phyloP scores from a whole-genome alignment of 768 basidiomycete species.

The Serpula lacrymans region DNA sequence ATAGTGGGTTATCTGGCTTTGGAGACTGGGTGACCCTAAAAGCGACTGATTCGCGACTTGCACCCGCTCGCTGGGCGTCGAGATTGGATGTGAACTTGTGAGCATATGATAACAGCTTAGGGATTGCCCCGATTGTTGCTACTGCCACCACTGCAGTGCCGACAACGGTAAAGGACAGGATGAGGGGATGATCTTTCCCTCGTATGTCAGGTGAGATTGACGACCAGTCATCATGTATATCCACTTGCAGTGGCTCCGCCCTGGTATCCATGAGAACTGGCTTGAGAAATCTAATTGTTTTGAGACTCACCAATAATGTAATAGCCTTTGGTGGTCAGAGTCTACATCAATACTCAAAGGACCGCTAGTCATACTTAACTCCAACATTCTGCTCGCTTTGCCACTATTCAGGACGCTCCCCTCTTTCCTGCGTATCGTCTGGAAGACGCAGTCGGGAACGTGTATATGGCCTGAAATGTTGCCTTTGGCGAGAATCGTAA shows the following conservation, averaged over 20 bases:
- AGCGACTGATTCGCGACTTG: slow-evolving; percentile 72
- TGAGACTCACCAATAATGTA: slow-evolving; percentile 67
- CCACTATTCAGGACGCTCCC: slow-evolving; percentile 30
- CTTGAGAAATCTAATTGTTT: not conserved
- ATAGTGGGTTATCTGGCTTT: slow-evolving; percentile 76
- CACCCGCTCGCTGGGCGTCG: slow-evolving; percentile 69
- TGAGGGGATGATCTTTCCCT: slow-evolving; percentile 49
- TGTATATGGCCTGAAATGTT: slow-evolving; percentile 66
- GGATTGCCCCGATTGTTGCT: slow-evolving; percentile 72
- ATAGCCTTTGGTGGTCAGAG: slow-evolving; percentile 70
- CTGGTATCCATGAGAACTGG: slow-evolving; percentile 31
- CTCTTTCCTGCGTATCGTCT: slow-evolving; percentile 61
- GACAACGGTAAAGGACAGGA: slow-evolving; percentile 70
- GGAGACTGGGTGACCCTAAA: slow-evolving; percentile 72
- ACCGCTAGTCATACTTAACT: slow-evolving; percentile 73
- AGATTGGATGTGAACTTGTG: slow-evolving; percentile 75
- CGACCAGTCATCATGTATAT: slow-evolving; percentile 83
- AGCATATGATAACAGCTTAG: slow-evolving; percentile 68
- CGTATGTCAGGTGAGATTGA: slow-evolving; percentile 37
- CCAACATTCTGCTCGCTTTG: slow-evolving; percentile 52
- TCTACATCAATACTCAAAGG: slow-evolving; percentile 62
- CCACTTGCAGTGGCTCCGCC: slow-evolving; percentile 73
- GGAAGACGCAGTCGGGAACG: slow-evolving; percentile 72
- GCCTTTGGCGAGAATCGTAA: slow-evolving; percentile 56
- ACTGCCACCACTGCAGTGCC: slow-evolving; percentile 67